Percentiles rank a stretch among this genome's conserved stretches.
Conservation (phyloP, 495 filamentous ascomycete species). For the Thermothielavioides terrestris region DNA sequence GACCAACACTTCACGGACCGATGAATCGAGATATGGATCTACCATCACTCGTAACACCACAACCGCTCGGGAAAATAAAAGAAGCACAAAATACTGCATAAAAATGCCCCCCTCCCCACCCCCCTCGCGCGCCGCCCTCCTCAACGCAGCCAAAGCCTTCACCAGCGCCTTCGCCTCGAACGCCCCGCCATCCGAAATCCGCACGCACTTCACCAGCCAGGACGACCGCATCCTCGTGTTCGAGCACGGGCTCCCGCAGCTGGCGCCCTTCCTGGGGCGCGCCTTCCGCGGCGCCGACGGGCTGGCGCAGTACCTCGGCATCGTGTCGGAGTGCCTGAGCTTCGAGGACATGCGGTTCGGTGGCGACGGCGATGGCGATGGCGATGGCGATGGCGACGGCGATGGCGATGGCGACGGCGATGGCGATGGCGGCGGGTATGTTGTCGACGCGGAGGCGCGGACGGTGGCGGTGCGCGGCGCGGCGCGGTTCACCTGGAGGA, state of each 20-base stretch:
- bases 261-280: slow-evolving; percentile 52
- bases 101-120: background rate
- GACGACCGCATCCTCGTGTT: slow-evolving; percentile 24
- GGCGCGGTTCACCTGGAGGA: slow-evolving; percentile 43
- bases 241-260: slow-evolving; percentile 48
- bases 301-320: slow-evolving; percentile 40
- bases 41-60: no score
- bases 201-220: slow-evolving; percentile 41
- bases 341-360: slow-evolving; percentile 46
- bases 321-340: slow-evolving; percentile 31
- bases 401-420: no score
- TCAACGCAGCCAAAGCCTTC: slow-evolving; percentile 37
- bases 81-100: background rate
- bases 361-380: no score
- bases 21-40: background rate
- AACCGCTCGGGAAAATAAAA: no score
- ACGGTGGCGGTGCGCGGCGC: slow-evolving; percentile 43
- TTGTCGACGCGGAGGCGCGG: slow-evolving; percentile 38
- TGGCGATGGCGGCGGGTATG: no score
- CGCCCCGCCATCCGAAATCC: slow-evolving; percentile 26
- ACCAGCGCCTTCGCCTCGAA: slow-evolving; percentile 38
- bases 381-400: no score
- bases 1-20: background rate
- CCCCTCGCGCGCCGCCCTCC: slow-evolving; percentile 28
- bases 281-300: slow-evolving; percentile 43